phyloP scores from a whole-genome alignment of 108 stramenopile genomes.

The Skeletonema costatum region DNA sequence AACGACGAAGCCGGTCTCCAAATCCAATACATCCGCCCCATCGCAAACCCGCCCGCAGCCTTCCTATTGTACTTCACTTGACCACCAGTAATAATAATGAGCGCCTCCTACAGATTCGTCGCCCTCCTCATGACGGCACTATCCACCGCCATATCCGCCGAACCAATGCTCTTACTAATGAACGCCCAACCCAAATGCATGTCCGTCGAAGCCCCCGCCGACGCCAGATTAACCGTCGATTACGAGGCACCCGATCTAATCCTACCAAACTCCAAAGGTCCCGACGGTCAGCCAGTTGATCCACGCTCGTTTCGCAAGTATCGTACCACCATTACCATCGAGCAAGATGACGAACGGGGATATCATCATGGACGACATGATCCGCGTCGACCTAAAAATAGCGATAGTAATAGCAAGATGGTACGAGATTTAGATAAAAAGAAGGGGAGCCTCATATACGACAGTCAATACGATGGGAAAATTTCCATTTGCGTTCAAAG shows the following conservation, averaged over 20 bases:
- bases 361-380: conserved; percentile 35
- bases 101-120: conserved; percentile 1
- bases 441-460: conserved; percentile 43
- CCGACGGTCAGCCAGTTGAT: conserved; percentile 34
- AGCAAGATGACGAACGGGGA: conserved; percentile 24
- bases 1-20: too few species aligned
- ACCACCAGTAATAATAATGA: not conserved
- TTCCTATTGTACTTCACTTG: too few species aligned
- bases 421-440: conserved; percentile 41
- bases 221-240: conserved; percentile 49
- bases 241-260: conserved; percentile 65
- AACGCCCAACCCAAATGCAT: conserved; percentile 58
- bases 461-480: conserved; percentile 45
- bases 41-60: too few species aligned
- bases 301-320: conserved; percentile 32
- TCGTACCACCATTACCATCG: conserved; percentile 37
- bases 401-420: conserved; percentile 10
- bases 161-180: conserved; percentile 49
- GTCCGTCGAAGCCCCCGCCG: conserved; percentile 55
- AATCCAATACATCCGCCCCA: too few species aligned
- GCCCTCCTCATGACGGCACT: conserved; percentile 4
- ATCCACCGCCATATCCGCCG: conserved; percentile 22
- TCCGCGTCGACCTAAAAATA: conserved; percentile 8
- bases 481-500: conserved; percentile 49
- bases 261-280: conserved; percentile 23